A percentile compares a stretch with the other conserved stretches of the same genome.
Conservation (phyloP, 1,139 yeast species). For the Tardiomyces depauwii region DNA sequence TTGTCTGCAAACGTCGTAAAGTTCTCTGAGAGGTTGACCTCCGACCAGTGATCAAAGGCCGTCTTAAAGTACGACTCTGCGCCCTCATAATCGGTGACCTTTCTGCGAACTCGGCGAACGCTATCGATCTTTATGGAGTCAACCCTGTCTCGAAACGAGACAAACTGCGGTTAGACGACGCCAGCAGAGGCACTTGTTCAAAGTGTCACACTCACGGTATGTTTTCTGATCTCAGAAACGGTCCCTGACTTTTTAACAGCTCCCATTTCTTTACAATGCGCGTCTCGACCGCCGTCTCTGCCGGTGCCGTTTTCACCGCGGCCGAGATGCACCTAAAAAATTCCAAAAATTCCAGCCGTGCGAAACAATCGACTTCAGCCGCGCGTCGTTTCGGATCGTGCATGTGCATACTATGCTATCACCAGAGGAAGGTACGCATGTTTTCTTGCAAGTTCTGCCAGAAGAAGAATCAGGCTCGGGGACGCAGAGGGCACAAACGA, state of each 20-base stretch:
- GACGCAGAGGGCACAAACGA: too few relatives aligned
- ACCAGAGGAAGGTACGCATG: too few relatives aligned
- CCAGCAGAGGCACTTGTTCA: not conserved
- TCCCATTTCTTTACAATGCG: slow-evolving; percentile 7
- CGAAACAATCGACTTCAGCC: not conserved
- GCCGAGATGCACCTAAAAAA: not conserved
- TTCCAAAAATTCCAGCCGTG: not conserved
- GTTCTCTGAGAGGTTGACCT: slow-evolving; percentile 65
- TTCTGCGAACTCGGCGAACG: slow-evolving; percentile 45
- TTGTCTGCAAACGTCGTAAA: slow-evolving; percentile 55
- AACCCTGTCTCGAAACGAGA: slow-evolving; percentile 72
- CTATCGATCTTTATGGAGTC: slow-evolving; percentile 86
- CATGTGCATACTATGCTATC: too few relatives aligned
- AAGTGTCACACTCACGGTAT: slow-evolving; percentile 12
- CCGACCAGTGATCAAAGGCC: slow-evolving; percentile 79
- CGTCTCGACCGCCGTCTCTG: not conserved
- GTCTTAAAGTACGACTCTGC: slow-evolving; percentile 58
- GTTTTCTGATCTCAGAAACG: slow-evolving; percentile 11
- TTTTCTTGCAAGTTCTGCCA: too few relatives aligned
- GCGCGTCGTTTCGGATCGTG: too few relatives aligned
- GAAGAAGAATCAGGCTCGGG: too few relatives aligned
- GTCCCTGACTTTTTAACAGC: slow-evolving; percentile 13
- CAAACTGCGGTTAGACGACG: slow-evolving; percentile 26
- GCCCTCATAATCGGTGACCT: slow-evolving; percentile 47
- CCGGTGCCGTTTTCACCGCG: not conserved